These are phyloP conservation scores for Penicillium sp. DNA, from an alignment of 2,329 filamentous ascomycete genomes.

Conservation along the genomic window DNA sequence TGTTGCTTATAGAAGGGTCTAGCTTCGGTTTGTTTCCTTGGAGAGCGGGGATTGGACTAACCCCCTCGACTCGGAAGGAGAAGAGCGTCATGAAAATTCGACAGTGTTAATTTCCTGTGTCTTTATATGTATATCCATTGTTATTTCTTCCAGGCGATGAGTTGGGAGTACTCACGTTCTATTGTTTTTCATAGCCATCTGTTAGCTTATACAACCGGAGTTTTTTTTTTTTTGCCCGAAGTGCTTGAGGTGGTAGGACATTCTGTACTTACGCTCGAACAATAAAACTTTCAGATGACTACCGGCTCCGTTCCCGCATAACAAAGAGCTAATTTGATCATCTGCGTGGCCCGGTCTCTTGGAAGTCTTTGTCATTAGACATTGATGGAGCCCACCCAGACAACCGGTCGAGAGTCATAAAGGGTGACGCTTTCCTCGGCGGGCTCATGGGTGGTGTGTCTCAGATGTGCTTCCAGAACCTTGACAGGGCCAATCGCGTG, in stretches of 20 bases:
- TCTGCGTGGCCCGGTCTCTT: not conserved
- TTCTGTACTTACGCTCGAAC: not conserved
- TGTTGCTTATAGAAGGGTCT: constrained; percentile 9
- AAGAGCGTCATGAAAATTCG: constrained; percentile 39
- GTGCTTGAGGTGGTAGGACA: not conserved
- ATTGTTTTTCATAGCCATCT: constrained; percentile 34
- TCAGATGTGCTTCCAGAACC: not conserved
- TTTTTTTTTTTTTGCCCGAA: constrained; percentile 31
- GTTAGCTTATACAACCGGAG: constrained; percentile 34
- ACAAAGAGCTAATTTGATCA: not conserved
- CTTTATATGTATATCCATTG: constrained; percentile 46
- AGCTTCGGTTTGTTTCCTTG: constrained; percentile 5
- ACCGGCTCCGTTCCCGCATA: not conserved
- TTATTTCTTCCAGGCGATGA: constrained; percentile 43
- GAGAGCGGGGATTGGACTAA: constrained; percentile 7
- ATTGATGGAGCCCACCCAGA: not conserved
- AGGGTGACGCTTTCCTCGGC: not conserved
- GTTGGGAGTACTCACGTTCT: constrained; percentile 40
- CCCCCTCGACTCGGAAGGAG: constrained; percentile 26
- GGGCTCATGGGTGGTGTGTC: constrained; percentile 3
- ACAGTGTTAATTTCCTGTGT: constrained; percentile 35
- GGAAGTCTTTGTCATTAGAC: constrained; percentile 7
- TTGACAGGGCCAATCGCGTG: not conserved
- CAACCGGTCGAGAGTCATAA: not conserved
- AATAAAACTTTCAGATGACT: not conserved